phyloP scores from a whole-genome alignment of 805 yeast genomes.

The Danielia oregonensis region DNA sequence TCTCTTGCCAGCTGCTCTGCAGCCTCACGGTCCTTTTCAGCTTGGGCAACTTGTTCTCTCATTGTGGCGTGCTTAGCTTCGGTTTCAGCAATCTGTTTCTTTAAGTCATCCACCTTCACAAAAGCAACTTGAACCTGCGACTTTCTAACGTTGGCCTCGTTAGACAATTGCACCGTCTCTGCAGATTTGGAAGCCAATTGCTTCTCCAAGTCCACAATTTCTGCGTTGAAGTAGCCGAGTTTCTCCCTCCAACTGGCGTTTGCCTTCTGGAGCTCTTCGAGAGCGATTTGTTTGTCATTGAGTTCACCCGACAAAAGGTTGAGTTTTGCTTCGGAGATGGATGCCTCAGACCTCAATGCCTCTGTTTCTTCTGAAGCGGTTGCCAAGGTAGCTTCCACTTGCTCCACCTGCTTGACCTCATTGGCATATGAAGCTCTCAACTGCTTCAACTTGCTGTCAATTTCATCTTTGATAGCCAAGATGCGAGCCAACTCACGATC shows the following conservation, averaged over 20 bases:
- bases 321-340: conserved; percentile 73
- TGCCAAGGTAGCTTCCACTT: conserved; percentile 61
- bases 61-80: conserved; percentile 20
- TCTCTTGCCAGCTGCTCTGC: conserved; percentile 7
- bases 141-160: conserved; percentile 59
- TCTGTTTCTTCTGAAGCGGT: conserved; percentile 65
- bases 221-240: conserved; percentile 63
- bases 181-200: conserved; percentile 50
- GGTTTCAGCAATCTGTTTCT: conserved; percentile 23
- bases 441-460: conserved; percentile 64
- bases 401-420: conserved; percentile 72
- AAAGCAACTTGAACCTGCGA: conserved; percentile 70
- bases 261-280: conserved; percentile 66
- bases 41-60: conserved; percentile 20
- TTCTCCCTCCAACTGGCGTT: conserved; percentile 65
- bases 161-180: conserved; percentile 59
- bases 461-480: conserved; percentile 62
- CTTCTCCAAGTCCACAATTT: conserved; percentile 54
- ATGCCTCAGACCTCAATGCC: conserved; percentile 64
- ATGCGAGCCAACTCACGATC: conserved; percentile 73
- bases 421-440: conserved; percentile 70
- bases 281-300: conserved; percentile 53
- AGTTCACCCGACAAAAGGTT: conserved; percentile 66
- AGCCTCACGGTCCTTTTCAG: conserved; percentile 11
- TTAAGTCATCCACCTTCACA: conserved; percentile 40